Evolutionary conservation across 2,329 filamentous ascomycete species (phyloP), one percentile per base, ranked within the genome.

Genomic region (Aureobasidium sp.): DNA sequence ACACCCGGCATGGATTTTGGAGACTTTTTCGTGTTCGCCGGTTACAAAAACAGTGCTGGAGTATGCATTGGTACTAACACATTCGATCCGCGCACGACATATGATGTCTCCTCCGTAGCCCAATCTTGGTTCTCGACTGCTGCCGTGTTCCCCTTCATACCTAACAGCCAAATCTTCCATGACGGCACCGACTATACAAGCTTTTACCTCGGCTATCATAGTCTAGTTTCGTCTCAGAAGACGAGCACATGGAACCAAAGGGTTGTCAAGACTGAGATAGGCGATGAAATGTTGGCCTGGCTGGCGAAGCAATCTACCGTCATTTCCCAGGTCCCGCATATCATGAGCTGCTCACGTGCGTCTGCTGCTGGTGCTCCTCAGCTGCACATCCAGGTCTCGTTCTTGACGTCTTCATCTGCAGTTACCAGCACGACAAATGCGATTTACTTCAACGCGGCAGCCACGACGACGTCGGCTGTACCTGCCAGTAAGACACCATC

Each of bases 341-440:
- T 54, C 15, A 40, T 29, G 37, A 54, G 50, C 37, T 54, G 50
- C 14, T 54, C 37, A 19, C 50, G 37, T 12, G 37, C 29, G 3
- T 54, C 50, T n/a, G 50, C 35, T 40, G 50, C 50, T 42, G 50
- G 50, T 8, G 50, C 50, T 14, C 50, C 50, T 42, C 37, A 54
- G 37, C 8, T 54, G 5, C 50, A 54, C 14, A 42, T 54, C 5
- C 50, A 15, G 2, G 37, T 54, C 15, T 54, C 50, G 24, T 54
- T 39, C 8, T 17, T 54, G 24, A 54, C 50, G 22, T 7, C 22
- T 27, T 54, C 50, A 8, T 29, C 19, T 27, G 50, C 35, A 6
- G 37, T 54, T 2, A 54, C 50, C 37, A 54, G 37, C 22, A 54
- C 50, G 22, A 54, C 50, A 14, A 54, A 54, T 31, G 50, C 50